A percentile compares a stretch with the other conserved stretches of the same genome.
These are phyloP conservation scores for Colletotrichum sp. DNA, from an alignment of 2,329 filamentous ascomycete genomes.

Conservation along the genomic window DNA sequence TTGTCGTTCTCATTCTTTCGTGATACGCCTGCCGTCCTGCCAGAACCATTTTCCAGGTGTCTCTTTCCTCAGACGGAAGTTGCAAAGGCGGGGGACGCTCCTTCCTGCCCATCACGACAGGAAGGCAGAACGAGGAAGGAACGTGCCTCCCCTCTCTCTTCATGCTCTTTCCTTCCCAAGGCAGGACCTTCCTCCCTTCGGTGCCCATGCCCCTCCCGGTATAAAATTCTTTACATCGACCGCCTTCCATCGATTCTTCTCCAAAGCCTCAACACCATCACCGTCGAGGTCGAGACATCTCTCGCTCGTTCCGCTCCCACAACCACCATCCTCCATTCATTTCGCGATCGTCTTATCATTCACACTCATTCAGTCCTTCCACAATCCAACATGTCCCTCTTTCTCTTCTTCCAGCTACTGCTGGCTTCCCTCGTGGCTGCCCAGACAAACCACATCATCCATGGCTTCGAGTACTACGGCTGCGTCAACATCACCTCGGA, in stretches of 20 bases:
- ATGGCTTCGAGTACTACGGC: conserved; percentile 17
- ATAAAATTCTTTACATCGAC: not conserved
- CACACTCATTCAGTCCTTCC: not conserved
- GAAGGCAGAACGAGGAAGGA: not conserved
- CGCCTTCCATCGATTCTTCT: not conserved
- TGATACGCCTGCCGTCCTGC: fast-evolving
- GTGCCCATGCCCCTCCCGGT: not conserved
- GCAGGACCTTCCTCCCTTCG: not conserved
- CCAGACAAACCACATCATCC: not conserved
- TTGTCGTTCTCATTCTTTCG: not conserved
- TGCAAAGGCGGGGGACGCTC: not conserved
- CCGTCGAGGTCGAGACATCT: not conserved
- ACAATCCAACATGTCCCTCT: not conserved
- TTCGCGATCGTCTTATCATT: not conserved
- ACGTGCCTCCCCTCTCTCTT: not conserved
- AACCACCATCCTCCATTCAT: not conserved
- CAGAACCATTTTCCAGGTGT: no score
- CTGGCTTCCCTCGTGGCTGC: not conserved
- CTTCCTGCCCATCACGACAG: not conserved
- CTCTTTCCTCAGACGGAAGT: not conserved
- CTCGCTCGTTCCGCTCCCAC: not conserved
- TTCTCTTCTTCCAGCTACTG: not conserved
- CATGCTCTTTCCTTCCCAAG: not conserved
- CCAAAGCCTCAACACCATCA: not conserved
- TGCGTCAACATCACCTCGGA: conserved; percentile 9